phyloP scores from a whole-genome alignment of 768 basidiomycete genomes.

The Lenzites betulinus region DNA sequence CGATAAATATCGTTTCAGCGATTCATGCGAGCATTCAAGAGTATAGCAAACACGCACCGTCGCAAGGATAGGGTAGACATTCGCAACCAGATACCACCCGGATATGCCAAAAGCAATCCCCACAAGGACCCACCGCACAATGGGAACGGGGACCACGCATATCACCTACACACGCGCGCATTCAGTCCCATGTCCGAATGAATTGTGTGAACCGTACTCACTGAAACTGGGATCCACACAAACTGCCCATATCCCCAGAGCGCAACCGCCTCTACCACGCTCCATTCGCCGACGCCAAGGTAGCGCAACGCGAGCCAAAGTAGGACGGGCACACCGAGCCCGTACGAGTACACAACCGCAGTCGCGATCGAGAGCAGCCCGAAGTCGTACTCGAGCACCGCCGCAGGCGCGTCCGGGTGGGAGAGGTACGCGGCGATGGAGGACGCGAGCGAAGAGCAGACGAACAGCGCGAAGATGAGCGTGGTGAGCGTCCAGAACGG shows the following conservation, averaged over 20 bases:
- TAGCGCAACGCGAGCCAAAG: constrained; percentile 88
- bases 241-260: constrained; percentile 84
- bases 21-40: background rate
- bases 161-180: constrained; percentile 52
- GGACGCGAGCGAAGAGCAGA: constrained; percentile 89
- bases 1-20: background rate
- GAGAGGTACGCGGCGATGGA: constrained; percentile 89
- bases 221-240: constrained; percentile 87
- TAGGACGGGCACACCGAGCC: constrained; percentile 74
- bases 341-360: constrained; percentile 85
- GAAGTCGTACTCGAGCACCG: constrained; percentile 80
- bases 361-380: constrained; percentile 81
- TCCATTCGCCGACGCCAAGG: constrained; percentile 88
- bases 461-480: constrained; percentile 88
- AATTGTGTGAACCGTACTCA: constrained; percentile 37
- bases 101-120: constrained; percentile 75
- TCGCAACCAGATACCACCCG: constrained; percentile 81
- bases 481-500: constrained; percentile 99
- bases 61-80: constrained; percentile 89
- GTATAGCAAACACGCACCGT: constrained; percentile 51
- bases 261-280: constrained; percentile 78
- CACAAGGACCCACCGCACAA: constrained; percentile 82
- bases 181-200: background rate
- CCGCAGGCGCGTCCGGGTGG: constrained; percentile 37
- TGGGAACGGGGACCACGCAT: constrained; percentile 82